Conservation (phyloP, 768 basidiomycete species). For the Tricholoma sp. region DNA sequence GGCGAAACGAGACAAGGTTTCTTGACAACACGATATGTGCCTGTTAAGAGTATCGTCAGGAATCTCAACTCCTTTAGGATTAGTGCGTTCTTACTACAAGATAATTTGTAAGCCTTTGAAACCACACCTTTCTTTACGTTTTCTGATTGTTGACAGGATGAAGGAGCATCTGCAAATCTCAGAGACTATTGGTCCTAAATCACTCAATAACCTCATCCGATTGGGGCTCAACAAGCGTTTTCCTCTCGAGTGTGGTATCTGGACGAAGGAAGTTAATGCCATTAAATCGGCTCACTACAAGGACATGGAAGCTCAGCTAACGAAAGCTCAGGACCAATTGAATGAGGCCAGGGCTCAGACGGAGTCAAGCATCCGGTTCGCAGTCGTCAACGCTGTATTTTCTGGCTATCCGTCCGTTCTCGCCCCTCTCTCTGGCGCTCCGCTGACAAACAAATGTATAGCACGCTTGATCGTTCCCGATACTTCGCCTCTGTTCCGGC, state of each 20-base stretch:
- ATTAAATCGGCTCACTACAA: not conserved
- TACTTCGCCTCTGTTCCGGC: not conserved
- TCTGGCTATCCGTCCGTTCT: not conserved
- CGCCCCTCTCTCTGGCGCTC: not conserved
- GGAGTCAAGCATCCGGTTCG: not conserved
- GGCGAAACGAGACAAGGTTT: conserved; percentile 40
- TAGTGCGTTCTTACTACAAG: not conserved
- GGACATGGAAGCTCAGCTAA: not conserved
- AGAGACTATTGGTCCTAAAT: not conserved
- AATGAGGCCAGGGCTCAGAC: not conserved
- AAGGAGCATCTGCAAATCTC: not conserved
- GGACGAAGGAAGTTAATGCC: not conserved
- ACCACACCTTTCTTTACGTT: not conserved
- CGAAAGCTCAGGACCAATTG: not conserved
- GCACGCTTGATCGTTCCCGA: not conserved
- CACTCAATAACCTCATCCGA: not conserved
- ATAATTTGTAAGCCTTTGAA: not conserved
- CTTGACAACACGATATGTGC: conserved; percentile 21
- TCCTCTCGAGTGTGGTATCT: not conserved
- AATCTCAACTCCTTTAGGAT: not conserved
- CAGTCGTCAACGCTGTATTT: not conserved
- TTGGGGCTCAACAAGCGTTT: not conserved
- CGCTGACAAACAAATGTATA: not conserved
- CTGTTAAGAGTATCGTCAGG: not conserved
- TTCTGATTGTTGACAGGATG: not conserved